Conservation (phyloP, 768 basidiomycete species). For the Nevesoporus exiguus region DNA sequence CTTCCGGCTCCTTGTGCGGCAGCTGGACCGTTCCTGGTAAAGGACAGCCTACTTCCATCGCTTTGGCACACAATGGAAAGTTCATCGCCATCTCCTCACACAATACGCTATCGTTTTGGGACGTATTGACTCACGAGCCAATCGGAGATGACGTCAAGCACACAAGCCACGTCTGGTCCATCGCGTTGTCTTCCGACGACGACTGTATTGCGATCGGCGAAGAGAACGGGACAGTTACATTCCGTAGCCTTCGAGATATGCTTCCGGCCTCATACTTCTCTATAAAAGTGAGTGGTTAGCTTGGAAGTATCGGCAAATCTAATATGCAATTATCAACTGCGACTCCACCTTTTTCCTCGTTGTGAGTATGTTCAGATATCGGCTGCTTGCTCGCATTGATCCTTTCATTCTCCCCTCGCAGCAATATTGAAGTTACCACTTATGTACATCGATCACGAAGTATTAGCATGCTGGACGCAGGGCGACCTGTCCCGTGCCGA, state of each 20-base stretch:
- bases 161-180: neutral
- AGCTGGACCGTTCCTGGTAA: neutral
- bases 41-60: neutral
- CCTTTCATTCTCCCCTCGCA: neutral
- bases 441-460: neutral
- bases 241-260: neutral
- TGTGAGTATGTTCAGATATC: neutral
- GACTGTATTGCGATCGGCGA: conserved; percentile 3
- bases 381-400: neutral
- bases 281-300: neutral
- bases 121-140: neutral
- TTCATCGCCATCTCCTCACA: neutral
- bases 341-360: neutral
- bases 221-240: neutral
- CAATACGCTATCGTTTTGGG: conserved; percentile 3
- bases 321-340: neutral
- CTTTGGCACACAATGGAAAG: neutral
- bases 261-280: neutral
- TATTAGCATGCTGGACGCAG: neutral
- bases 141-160: neutral
- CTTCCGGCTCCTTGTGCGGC: neutral
- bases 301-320: neutral
- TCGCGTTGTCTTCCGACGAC: neutral
- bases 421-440: neutral
- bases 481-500: neutral